Evolutionary conservation across 1,284 basidiomycete species (phyloP).

Genomic region (Apiotrichum laibachii): DNA sequence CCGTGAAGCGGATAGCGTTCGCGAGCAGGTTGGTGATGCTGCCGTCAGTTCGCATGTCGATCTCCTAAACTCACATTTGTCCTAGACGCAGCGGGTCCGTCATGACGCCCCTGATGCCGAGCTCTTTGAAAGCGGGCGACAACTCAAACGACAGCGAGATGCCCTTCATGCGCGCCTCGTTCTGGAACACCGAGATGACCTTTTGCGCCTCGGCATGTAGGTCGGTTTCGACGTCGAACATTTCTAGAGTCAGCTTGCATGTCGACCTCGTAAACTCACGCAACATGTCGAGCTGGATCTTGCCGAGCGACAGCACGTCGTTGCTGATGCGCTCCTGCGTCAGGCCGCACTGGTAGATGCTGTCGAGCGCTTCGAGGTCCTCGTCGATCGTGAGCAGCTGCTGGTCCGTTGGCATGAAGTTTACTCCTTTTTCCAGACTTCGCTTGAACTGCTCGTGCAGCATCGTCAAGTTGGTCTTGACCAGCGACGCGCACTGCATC

Average conservation of each 20-base stretch:
- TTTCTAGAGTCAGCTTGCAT: not conserved
- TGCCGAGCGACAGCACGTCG: constrained; percentile 50
- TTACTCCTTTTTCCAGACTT: not conserved
- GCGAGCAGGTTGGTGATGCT: constrained; percentile 42
- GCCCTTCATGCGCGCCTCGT: constrained; percentile 43
- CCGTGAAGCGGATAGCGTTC: constrained; percentile 46
- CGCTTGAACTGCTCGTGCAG: constrained; percentile 36
- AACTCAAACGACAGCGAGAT: constrained; percentile 36
- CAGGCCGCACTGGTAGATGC: constrained; percentile 48
- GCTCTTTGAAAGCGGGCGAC: constrained; percentile 23
- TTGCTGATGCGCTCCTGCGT: constrained; percentile 53
- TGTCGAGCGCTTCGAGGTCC: constrained; percentile 40
- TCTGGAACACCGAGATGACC: constrained; percentile 39
- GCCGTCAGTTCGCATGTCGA: not conserved
- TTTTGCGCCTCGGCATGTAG: constrained; percentile 45
- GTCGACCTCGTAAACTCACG: not conserved
- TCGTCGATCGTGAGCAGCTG: constrained; percentile 39
- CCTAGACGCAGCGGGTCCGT: constrained; percentile 49
- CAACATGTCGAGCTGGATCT: constrained; percentile 50
- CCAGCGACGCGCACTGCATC: constrained; percentile 40
- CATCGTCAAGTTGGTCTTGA: constrained; percentile 40
- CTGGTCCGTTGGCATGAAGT: constrained; percentile 15
- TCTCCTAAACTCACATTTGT: constrained; percentile 31
- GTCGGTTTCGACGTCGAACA: constrained; percentile 48
- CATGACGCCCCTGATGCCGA: constrained; percentile 33